phyloP scores from a whole-genome alignment of 768 basidiomycete genomes.

The Tephrocybe sp. region DNA sequence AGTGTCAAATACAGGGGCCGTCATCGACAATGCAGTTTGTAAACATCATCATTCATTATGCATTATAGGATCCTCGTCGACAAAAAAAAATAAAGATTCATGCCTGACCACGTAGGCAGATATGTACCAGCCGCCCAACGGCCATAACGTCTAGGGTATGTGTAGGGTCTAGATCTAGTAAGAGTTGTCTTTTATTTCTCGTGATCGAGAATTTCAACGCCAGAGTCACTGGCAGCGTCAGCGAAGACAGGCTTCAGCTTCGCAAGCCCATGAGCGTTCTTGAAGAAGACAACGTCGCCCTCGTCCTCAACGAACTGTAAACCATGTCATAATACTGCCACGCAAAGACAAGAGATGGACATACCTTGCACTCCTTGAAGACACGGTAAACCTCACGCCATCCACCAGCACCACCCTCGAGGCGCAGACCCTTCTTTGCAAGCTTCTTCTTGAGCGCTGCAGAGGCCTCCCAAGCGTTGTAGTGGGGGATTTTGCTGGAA shows the following conservation, averaged over 20 bases:
- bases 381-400: constrained; percentile 83
- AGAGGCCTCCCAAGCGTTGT: constrained; percentile 91
- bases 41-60: not conserved
- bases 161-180: constrained; percentile 1
- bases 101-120: not conserved
- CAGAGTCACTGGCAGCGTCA: constrained; percentile 60
- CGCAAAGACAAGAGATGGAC: not conserved
- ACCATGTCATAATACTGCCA: not conserved
- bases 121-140: not conserved
- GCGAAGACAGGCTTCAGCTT: constrained; percentile 62
- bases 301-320: constrained; percentile 91
- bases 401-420: constrained; percentile 74
- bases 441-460: constrained; percentile 80
- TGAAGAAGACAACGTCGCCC: constrained; percentile 89
- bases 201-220: constrained; percentile 49
- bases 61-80: not conserved
- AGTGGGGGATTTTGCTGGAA: constrained; percentile 95
- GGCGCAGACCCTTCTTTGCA: constrained; percentile 56
- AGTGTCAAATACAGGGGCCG: too few species aligned
- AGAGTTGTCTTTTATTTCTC: constrained; percentile 27
- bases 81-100: constrained; percentile 1
- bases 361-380: constrained; percentile 74
- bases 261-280: constrained; percentile 82
- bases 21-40: not conserved
- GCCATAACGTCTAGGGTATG: constrained; percentile 15